Base-by-base conservation (phyloP, 257 asterid species). In the Forsythia viridissima region DNA sequence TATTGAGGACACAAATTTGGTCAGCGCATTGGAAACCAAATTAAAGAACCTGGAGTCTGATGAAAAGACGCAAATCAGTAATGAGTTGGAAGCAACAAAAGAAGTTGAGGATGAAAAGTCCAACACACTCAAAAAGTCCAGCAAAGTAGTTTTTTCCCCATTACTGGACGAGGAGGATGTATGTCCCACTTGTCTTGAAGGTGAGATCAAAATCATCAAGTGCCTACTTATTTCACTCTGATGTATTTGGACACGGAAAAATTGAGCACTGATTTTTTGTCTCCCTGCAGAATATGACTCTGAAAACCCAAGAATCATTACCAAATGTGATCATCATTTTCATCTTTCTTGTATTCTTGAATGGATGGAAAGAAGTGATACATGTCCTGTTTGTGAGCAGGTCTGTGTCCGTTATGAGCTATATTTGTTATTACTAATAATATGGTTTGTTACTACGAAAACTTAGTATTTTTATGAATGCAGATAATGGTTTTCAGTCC, bases 311-410 rank as follows among this genome's bases (percentile, higher is more conserved):
- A 92, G 88, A 85, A 89, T 92, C 67, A 80, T 87, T 78, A 90
- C 98, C 18, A 91, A 94, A 82, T 94, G 98, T 4, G 96, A 90
- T 71, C 98, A 94, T 85, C 94, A 90, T 80, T 94, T 91, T 84
- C 98, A 94, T 84, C 92, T 94, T 30, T 87, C 96, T 41, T 94
- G 98, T 86, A 91, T 94, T 81, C 93, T 94, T 67, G 98, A 94
- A 86, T 94, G 98, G 98, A 88, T 89, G 98, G 98, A 92, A 88
- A 92, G 98, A 87, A 92, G 98, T 81, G 92, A 90, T 57, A 92
- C 91, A 1, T 92, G 98, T 81, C 94, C 98, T 18, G 89, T 94
- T 70, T 94, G 98, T 70, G 93, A 87, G 82, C 92, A 93, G 98
- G 98, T 91, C 57, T 59, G 43, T 70, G 98, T 91, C 57, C 68